Conservation (phyloP, 192 early-diverging fungal species). For the Piromyces finnis region DNA sequence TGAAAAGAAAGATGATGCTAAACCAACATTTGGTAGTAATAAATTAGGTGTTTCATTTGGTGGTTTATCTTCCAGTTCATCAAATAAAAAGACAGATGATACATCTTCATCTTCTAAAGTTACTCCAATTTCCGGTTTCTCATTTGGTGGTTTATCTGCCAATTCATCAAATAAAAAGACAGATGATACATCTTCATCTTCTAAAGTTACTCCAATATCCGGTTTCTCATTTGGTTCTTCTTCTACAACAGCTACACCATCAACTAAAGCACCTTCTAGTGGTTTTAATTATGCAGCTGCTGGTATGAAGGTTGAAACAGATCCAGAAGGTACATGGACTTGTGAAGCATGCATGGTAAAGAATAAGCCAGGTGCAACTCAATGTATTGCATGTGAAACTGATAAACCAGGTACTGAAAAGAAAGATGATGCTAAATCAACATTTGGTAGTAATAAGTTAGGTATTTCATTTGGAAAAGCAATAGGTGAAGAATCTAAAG, state of each 20-base stretch:
- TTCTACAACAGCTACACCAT: neutral
- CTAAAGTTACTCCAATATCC: too few relatives aligned
- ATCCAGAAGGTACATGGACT: neutral
- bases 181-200: too few relatives aligned
- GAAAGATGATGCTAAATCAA: neutral
- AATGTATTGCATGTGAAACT: neutral
- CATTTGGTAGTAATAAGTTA: neutral
- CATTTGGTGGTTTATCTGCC: too few relatives aligned
- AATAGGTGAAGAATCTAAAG: neutral
- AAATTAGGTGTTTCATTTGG: too few relatives aligned
- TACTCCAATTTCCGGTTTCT: too few relatives aligned
- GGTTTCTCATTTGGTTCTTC: neutral
- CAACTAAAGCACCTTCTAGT: neutral
- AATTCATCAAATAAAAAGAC: too few relatives aligned
- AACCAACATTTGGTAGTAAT: too few relatives aligned
- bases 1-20: neutral
- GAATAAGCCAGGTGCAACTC: neutral
- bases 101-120: too few relatives aligned
- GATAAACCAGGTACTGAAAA: neutral
- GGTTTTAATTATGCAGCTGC: neutral
- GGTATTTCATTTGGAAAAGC: neutral
- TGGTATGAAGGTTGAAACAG: neutral
- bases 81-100: too few relatives aligned
- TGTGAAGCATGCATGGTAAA: neutral
- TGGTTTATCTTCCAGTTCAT: too few relatives aligned